These are phyloP conservation scores for Plectosphaerella sp. DNA, from an alignment of 2,329 filamentous ascomycete genomes.

Conservation along the genomic window DNA sequence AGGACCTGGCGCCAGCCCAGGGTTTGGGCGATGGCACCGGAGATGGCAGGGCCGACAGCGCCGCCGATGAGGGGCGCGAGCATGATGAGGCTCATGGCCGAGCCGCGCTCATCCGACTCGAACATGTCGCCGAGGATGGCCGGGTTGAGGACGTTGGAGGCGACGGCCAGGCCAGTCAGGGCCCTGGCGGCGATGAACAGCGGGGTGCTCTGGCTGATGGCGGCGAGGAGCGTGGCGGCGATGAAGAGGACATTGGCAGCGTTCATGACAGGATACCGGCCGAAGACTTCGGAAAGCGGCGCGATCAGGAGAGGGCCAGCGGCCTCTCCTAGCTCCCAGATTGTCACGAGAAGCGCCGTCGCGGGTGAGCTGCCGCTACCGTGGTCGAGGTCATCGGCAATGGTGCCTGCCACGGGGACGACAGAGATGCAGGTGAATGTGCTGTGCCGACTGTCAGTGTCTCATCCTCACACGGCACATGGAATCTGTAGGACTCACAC, in stretches of 20 bases:
- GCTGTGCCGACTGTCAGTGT: constrained; percentile 20
- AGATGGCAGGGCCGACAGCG: constrained; percentile 51
- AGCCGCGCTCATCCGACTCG: constrained; percentile 49
- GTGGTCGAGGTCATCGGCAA: constrained; percentile 41
- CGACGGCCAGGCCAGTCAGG: constrained; percentile 58
- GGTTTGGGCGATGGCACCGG: constrained; percentile 48
- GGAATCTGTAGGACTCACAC: constrained; percentile 33
- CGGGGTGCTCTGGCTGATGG: constrained; percentile 37
- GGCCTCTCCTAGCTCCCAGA: constrained; percentile 65
- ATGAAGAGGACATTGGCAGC: constrained; percentile 47
- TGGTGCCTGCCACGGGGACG: constrained; percentile 47
- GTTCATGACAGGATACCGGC: constrained; percentile 52
- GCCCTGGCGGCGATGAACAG: constrained; percentile 50
- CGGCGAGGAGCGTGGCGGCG: constrained; percentile 39
- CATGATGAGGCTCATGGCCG: constrained; percentile 52
- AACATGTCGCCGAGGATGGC: constrained; percentile 63
- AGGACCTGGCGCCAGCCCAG: constrained; percentile 51
- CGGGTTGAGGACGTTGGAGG: constrained; percentile 59
- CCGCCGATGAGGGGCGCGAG: constrained; percentile 55
- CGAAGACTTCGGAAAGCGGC: constrained; percentile 57
- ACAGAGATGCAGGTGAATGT: constrained; percentile 55
- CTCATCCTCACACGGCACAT: neutral
- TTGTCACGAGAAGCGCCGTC: constrained; percentile 61
- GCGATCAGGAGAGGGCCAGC: constrained; percentile 57
- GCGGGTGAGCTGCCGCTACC: constrained; percentile 37